Percentiles rank a stretch among this genome's conserved stretches.
phyloP scores from a whole-genome alignment of 2,329 filamentous ascomycete species.

The Nemania sp. region DNA sequence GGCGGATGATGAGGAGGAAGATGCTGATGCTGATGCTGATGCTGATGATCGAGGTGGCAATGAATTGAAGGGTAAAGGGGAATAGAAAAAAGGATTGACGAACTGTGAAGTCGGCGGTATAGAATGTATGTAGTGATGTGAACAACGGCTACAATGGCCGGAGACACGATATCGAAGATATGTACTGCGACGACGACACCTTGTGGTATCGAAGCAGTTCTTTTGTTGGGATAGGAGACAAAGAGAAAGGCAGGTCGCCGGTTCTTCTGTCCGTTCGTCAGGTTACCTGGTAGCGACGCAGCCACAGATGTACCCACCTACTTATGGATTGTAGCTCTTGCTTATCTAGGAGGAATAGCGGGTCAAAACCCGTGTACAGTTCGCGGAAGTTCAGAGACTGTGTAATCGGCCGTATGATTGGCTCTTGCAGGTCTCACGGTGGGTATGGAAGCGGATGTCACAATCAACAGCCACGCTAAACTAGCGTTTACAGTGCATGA shows the following conservation, averaged over 20 bases:
- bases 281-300: slow-evolving; percentile 5
- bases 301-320: slow-evolving; percentile 9
- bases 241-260: slow-evolving; percentile 12
- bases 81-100: slow-evolving; percentile 40
- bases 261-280: not conserved
- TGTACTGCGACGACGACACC: slow-evolving; percentile 19
- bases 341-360: not conserved
- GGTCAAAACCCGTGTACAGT: not conserved
- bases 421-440: not conserved
- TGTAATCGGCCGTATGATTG: not conserved
- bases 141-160: slow-evolving; percentile 25
- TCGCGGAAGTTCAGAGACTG: not conserved
- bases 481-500: too few species aligned
- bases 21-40: slow-evolving; percentile 17
- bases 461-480: too few species aligned
- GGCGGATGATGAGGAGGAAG: slow-evolving; percentile 14
- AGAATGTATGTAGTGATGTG: slow-evolving; percentile 16
- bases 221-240: slow-evolving; percentile 22
- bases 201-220: slow-evolving; percentile 16
- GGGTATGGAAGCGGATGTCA: too few species aligned
- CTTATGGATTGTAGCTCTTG: not conserved
- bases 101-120: slow-evolving; percentile 36
- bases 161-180: slow-evolving; percentile 24
- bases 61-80: slow-evolving; percentile 26
- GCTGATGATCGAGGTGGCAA: slow-evolving; percentile 17